Evolutionary conservation across 805 yeast species (phyloP).

Genomic region (Saccharomycopsis malanga): DNA sequence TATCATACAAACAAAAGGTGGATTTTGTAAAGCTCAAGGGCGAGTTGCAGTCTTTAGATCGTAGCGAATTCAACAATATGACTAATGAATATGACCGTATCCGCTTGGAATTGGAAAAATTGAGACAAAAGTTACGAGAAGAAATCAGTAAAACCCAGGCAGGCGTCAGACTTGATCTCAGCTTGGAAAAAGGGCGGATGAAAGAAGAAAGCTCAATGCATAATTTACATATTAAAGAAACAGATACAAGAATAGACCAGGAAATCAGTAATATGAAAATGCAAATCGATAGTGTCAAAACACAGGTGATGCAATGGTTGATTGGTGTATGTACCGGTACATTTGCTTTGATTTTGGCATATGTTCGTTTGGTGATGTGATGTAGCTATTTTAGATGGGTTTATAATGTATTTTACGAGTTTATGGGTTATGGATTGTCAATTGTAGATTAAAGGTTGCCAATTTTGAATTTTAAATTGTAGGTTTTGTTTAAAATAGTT

Average conservation of each 20-base stretch:
- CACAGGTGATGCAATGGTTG: conserved; percentile 97
- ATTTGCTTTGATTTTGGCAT: conserved; percentile 87
- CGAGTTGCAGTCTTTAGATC: conserved; percentile 82
- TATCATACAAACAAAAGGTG: conserved; percentile 92
- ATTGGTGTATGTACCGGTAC: conserved; percentile 99
- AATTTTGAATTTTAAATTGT: no score
- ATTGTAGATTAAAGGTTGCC: no score
- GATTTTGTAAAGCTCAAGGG: conserved; percentile 94
- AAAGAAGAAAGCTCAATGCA: conserved; percentile 91
- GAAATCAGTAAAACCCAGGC: conserved; percentile 88
- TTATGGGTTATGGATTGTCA: neutral
- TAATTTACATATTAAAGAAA: conserved; percentile 89
- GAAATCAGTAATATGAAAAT: conserved; percentile 92
- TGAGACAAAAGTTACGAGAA: conserved; percentile 78
- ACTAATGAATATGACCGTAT: conserved; percentile 84
- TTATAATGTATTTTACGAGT: no score
- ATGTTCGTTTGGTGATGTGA: conserved; percentile 70
- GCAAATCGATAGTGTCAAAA: conserved; percentile 91
- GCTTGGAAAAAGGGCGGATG: conserved; percentile 90
- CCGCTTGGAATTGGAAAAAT: conserved; percentile 75
- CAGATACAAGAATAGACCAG: conserved; percentile 91
- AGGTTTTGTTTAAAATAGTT: no score
- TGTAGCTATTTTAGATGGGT: neutral
- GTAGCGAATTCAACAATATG: conserved; percentile 72
- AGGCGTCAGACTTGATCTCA: conserved; percentile 82